phyloP scores from a whole-genome alignment of 257 asterid genomes.

The Vinca minor region DNA sequence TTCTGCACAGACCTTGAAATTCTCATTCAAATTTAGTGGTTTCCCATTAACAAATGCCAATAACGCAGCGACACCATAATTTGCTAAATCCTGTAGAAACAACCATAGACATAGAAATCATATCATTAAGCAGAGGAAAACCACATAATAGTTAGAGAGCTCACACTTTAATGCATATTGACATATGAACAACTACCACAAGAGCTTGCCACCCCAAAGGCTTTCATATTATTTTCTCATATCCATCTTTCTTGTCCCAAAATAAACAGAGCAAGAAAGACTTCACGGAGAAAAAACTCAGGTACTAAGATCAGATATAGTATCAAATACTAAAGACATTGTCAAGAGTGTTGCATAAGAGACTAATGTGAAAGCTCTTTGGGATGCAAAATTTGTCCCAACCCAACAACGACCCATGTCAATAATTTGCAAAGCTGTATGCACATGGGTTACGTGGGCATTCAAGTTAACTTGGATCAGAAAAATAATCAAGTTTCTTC shows the following conservation, averaged over 20 bases:
- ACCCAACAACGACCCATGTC: neutral
- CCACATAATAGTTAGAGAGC: no score
- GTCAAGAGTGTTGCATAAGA: neutral
- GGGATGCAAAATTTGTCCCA: neutral
- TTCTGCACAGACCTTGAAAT: slow-evolving; percentile 45
- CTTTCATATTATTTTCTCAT: no score
- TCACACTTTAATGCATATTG: neutral
- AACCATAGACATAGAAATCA: slow-evolving; percentile 10
- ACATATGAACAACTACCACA: neutral
- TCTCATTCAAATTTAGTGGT: slow-evolving; percentile 45
- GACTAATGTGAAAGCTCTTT: neutral
- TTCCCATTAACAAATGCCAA: slow-evolving; percentile 44
- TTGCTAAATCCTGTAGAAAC: slow-evolving; percentile 52
- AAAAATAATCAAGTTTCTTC: slow-evolving; percentile 6
- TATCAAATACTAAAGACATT: neutral
- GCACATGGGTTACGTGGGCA: no score
- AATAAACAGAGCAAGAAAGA: neutral
- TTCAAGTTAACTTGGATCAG: slow-evolving; percentile 1
- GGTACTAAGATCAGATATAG: neutral
- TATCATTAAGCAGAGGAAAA: neutral
- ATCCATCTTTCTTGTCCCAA: neutral
- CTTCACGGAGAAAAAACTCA: neutral
- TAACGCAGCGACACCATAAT: slow-evolving; percentile 66
- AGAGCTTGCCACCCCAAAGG: neutral
- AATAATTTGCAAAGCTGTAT: no score